Conservation (phyloP, 2,329 filamentous ascomycete species). For the Phaeosphaeria sp. region DNA sequence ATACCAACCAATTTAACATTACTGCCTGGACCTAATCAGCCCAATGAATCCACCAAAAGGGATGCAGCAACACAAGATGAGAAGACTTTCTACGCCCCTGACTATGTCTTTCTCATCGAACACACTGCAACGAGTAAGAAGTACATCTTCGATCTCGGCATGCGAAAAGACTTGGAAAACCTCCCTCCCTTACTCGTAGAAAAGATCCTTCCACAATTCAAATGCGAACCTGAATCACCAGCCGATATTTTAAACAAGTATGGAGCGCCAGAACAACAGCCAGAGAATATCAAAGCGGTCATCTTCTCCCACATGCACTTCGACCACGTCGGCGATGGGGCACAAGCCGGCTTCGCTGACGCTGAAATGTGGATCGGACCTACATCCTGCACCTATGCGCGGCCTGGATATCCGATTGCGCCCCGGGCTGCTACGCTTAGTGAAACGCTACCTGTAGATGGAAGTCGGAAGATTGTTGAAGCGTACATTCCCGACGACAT, state of each 20-base stretch:
- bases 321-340: conserved; percentile 50
- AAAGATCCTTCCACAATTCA: conserved; percentile 49
- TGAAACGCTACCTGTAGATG: conserved; percentile 51
- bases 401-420: conserved; percentile 37
- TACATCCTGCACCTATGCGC: conserved; percentile 38
- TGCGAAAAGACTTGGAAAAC: conserved; percentile 54
- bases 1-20: conserved; percentile 56
- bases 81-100: conserved; percentile 32
- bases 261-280: conserved; percentile 36
- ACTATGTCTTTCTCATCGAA: conserved; percentile 42
- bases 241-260: conserved; percentile 35
- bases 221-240: conserved; percentile 39
- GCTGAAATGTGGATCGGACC: conserved; percentile 51
- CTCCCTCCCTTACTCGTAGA: conserved; percentile 51
- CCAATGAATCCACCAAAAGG: conserved; percentile 48
- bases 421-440: conserved; percentile 41
- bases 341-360: conserved; percentile 41
- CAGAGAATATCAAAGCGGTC: conserved; percentile 49
- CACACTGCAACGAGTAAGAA: conserved; percentile 38
- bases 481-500: conserved; percentile 38
- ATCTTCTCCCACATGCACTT: conserved; percentile 51
- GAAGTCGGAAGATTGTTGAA: conserved; percentile 52
- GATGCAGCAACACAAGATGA: conserved; percentile 41
- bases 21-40: conserved; percentile 51
- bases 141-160: conserved; percentile 62